A percentile compares a stretch with the other conserved stretches of the same genome.
phyloP scores from a whole-genome alignment of 257 asterid species.

The Fraxinus excelsior region DNA sequence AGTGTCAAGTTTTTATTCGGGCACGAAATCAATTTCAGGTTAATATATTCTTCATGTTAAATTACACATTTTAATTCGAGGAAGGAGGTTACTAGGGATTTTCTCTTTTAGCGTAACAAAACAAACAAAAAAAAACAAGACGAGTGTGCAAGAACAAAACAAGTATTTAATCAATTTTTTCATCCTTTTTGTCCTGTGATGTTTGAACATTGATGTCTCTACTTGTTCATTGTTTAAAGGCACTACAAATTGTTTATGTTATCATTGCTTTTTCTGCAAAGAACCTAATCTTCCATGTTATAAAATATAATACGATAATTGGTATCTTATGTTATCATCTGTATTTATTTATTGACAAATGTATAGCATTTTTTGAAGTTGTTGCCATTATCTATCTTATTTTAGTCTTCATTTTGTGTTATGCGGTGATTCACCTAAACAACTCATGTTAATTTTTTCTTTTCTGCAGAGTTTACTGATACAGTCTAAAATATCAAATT shows the following conservation, averaged over 20 bases:
- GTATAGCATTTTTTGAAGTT: conserved; percentile 20
- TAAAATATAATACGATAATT: background rate
- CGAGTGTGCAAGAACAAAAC: conserved; percentile 10
- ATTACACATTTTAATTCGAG: too few relatives aligned
- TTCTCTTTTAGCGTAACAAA: too few relatives aligned
- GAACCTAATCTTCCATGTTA: conserved; percentile 18
- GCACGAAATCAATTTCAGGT: too few relatives aligned
- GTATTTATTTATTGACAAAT: conserved; percentile 19
- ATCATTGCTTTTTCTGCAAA: conserved; percentile 12
- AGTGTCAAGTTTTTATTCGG: too few relatives aligned
- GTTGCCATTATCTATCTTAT: conserved; percentile 25
- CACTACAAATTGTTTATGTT: background rate
- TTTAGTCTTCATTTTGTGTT: conserved; percentile 19
- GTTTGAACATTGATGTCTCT: background rate
- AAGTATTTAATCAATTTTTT: too few relatives aligned
- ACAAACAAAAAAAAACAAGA: background rate
- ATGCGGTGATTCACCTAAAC: conserved; percentile 41
- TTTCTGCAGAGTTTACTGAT: conserved; percentile 30
- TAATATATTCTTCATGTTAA: too few relatives aligned
- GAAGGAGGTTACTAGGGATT: too few relatives aligned
- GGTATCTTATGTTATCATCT: too few relatives aligned
- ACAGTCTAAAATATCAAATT: background rate
- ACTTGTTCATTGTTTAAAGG: conserved; percentile 13
- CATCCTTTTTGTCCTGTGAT: background rate
- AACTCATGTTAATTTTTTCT: conserved; percentile 16